Percentiles rank a stretch among this genome's conserved stretches.
Evolutionary conservation across 345 rosid genomes (phyloP).

Genomic region (Populus deltoides): DNA sequence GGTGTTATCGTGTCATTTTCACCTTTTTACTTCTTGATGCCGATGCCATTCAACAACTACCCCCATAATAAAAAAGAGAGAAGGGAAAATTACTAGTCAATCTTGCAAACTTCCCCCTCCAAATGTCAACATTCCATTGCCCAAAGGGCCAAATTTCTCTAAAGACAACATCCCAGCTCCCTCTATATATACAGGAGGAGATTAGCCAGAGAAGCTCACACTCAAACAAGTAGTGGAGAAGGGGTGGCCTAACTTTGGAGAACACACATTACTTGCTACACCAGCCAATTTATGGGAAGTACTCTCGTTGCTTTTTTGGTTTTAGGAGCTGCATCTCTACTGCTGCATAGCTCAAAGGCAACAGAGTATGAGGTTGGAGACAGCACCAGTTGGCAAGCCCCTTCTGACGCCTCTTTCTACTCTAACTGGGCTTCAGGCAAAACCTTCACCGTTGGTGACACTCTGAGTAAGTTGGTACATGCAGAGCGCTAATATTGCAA

Average conservation of each 20-base stretch:
- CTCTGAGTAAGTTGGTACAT: slow-evolving; percentile 3
- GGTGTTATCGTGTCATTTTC: neutral
- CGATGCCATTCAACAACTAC: slow-evolving; percentile 18
- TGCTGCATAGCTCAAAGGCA: slow-evolving; percentile 21
- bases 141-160: neutral
- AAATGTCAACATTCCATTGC: neutral
- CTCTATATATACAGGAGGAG: neutral
- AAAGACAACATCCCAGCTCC: neutral
- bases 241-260: slow-evolving; percentile 22
- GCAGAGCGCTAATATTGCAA: neutral
- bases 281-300: neutral
- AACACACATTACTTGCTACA: slow-evolving; percentile 25
- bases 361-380: slow-evolving; percentile 33
- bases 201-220: neutral
- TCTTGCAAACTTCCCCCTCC: neutral
- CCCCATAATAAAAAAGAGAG: neutral
- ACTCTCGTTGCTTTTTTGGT: slow-evolving; percentile 5
- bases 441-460: slow-evolving; percentile 9
- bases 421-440: slow-evolving; percentile 7
- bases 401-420: slow-evolving; percentile 9
- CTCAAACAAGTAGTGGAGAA: neutral
- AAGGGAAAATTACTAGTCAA: neutral
- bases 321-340: slow-evolving; percentile 1
- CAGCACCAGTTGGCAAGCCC: slow-evolving; percentile 28
- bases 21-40: neutral